Conservation (phyloP, 2,329 filamentous ascomycete species). For the Colletotrichum zoysiae region DNA sequence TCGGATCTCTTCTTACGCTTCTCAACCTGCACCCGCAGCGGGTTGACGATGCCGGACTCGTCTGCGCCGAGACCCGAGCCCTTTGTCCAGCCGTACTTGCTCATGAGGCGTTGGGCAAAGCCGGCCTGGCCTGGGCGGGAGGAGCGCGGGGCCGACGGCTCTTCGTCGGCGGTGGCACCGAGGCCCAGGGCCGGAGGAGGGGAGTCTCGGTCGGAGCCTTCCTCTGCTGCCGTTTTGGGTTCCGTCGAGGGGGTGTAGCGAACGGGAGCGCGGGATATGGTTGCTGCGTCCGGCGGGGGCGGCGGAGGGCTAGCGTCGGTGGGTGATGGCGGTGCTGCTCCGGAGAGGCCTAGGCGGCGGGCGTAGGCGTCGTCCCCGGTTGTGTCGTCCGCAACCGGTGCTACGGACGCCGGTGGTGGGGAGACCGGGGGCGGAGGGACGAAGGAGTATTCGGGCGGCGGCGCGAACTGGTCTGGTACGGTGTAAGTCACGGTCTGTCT, state of each 20-base stretch:
- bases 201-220: conserved; percentile 57
- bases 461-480: conserved; percentile 68
- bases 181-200: conserved; percentile 63
- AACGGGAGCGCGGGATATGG: conserved; percentile 83
- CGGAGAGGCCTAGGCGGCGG: conserved; percentile 70
- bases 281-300: conserved; percentile 60
- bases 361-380: conserved; percentile 79
- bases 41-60: conserved; percentile 85
- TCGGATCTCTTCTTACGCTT: conserved; percentile 85
- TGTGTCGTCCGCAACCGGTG: conserved; percentile 65
- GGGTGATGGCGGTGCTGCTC: conserved; percentile 49
- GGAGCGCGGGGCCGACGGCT: conserved; percentile 62
- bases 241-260: conserved; percentile 71
- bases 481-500: conserved; percentile 42
- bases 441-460: conserved; percentile 68
- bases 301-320: conserved; percentile 49
- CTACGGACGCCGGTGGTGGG: conserved; percentile 59
- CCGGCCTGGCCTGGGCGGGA: conserved; percentile 82
- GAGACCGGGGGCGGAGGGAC: conserved; percentile 66
- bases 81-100: conserved; percentile 93
- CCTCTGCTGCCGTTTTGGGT: conserved; percentile 49
- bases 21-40: conserved; percentile 85
- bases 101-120: conserved; percentile 89
- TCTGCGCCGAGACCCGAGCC: conserved; percentile 88
- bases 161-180: conserved; percentile 56